Conservation (phyloP, 1,284 basidiomycete species). For the Austroboletus novae-zelandiae region DNA sequence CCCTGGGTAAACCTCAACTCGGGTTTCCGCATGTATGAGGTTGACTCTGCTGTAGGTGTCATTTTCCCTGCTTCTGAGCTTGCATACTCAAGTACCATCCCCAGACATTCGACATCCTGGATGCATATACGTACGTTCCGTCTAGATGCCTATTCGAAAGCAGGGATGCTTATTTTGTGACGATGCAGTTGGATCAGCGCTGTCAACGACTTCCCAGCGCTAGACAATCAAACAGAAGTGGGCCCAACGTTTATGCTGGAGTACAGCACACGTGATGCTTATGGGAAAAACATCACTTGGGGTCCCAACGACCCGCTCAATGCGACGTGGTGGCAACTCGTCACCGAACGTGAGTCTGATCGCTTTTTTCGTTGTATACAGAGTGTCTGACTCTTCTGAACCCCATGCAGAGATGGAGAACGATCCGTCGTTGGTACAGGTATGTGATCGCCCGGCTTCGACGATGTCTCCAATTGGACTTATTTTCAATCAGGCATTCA, state of each 20-base stretch:
- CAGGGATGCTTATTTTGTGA: background rate
- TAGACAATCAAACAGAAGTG: conserved; percentile 33
- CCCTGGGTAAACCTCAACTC: conserved; percentile 74
- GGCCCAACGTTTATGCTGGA: conserved; percentile 44
- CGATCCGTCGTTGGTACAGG: conserved; percentile 37
- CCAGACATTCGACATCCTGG: conserved; percentile 40
- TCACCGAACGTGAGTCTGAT: conserved; percentile 39
- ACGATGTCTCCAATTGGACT: background rate
- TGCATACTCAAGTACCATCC: conserved; percentile 1
- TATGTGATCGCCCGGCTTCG: conserved; percentile 8
- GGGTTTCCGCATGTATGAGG: conserved; percentile 76
- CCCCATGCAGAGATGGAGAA: conserved; percentile 36
- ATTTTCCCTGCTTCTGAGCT: background rate
- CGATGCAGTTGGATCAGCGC: conserved; percentile 34
- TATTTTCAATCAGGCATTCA: conserved; percentile 33
- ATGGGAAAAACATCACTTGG: conserved; percentile 44
- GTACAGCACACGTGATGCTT: conserved; percentile 43
- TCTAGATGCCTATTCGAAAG: background rate
- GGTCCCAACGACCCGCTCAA: conserved; percentile 44
- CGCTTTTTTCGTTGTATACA: background rate
- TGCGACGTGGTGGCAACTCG: conserved; percentile 49
- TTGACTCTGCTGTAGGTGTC: conserved; percentile 60
- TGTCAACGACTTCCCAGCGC: conserved; percentile 35
- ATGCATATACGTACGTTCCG: conserved; percentile 38
- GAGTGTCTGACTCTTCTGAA: background rate